phyloP scores from a whole-genome alignment of 2,329 filamentous ascomycete species.

The Fusarium compactum region DNA sequence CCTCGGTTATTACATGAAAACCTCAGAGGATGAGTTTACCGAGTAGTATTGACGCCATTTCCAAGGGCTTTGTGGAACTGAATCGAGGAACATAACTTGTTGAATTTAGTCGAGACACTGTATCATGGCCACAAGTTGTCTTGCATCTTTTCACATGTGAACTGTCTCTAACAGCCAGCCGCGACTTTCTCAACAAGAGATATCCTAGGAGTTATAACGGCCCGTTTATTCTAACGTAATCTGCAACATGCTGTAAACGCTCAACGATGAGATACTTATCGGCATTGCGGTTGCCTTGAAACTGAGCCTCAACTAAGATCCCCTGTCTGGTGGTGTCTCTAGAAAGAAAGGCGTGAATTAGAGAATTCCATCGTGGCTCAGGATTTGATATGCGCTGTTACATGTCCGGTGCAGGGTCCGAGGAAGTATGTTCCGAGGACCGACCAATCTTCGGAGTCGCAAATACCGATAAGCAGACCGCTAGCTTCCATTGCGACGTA shows the following conservation, averaged over 20 bases:
- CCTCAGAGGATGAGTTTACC: constrained; percentile 20
- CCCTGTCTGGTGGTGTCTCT: constrained; percentile 10
- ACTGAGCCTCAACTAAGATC: constrained; percentile 31
- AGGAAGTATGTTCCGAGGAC: constrained; percentile 39
- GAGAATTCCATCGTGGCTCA: neutral
- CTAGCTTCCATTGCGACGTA: neutral
- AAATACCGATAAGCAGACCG: constrained; percentile 25
- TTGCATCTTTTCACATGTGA: constrained; percentile 17
- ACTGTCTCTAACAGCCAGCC: constrained; percentile 5
- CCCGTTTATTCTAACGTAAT: constrained; percentile 5
- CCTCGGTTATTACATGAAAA: constrained; percentile 40
- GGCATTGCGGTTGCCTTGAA: constrained; percentile 5
- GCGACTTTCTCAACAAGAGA: constrained; percentile 29
- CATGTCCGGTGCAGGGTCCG: constrained; percentile 29
- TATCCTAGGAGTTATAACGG: neutral
- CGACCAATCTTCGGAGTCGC: constrained; percentile 20
- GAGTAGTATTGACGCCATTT: constrained; percentile 34
- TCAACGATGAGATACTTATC: constrained; percentile 12
- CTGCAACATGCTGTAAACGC: neutral
- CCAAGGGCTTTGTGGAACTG: constrained; percentile 9
- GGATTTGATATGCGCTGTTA: neutral
- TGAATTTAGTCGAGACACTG: neutral
- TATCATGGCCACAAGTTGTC: neutral
- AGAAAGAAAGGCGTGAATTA: neutral
- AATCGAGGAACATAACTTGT: constrained; percentile 17